A percentile compares a stretch with the other conserved stretches of the same genome.
Evolutionary conservation across 306 rosid species (phyloP).

Genomic region (Inga leiocalycina): DNA sequence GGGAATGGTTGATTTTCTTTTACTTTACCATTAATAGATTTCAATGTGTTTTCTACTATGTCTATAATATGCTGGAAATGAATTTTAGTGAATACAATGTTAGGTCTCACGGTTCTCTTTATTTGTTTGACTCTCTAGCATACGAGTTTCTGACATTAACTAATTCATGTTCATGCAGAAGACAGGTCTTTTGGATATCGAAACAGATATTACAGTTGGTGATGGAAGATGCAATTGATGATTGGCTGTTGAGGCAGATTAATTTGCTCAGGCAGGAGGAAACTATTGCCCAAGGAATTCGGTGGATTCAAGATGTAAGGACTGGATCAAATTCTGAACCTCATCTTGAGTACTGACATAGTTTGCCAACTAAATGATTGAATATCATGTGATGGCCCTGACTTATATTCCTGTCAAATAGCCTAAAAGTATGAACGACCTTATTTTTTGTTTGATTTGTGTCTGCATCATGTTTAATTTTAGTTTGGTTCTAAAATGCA

Average conservation of each 20-base stretch:
- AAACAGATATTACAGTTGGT: conserved; percentile 90
- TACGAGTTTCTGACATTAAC: conserved; percentile 31
- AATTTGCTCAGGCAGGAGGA: conserved; percentile 90
- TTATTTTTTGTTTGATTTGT: background rate
- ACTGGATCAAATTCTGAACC: conserved; percentile 26
- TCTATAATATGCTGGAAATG: conserved; percentile 5
- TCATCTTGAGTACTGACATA: background rate
- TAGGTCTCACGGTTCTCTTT: conserved; percentile 8
- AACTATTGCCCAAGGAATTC: conserved; percentile 80
- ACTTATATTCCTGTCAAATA: background rate
- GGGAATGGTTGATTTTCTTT: background rate
- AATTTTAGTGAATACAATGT: conserved; percentile 11
- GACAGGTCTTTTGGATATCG: conserved; percentile 99
- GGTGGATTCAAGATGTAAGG: conserved; percentile 95
- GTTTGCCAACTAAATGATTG: conserved; percentile 21
- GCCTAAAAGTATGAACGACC: background rate
- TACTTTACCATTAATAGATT: background rate
- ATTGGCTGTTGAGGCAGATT: conserved; percentile 85
- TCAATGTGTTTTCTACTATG: background rate
- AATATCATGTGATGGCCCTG: background rate
- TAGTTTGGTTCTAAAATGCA: background rate
- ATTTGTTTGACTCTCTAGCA: conserved; percentile 7
- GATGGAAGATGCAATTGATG: conserved; percentile 99
- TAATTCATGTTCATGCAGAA: conserved; percentile 52
- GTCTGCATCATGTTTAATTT: background rate